These are phyloP conservation scores for Serpula lacrymans DNA, from an alignment of 768 basidiomycete species.

Conservation along the genomic window DNA sequence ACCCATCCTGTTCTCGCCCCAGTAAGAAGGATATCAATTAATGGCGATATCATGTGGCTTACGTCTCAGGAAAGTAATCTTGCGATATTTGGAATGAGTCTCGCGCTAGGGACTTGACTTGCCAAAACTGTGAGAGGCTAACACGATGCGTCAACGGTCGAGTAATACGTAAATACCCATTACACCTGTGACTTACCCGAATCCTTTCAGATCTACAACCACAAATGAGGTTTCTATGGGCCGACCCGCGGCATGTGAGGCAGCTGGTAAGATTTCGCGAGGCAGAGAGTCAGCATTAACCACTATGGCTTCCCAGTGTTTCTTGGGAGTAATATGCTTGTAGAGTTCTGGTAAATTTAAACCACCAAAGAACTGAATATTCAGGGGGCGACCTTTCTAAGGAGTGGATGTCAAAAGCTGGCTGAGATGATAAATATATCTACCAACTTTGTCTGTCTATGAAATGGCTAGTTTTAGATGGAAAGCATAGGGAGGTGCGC, in stretches of 20 bases:
- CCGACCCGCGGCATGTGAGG: slow-evolving; percentile 51
- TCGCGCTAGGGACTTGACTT: slow-evolving; percentile 63
- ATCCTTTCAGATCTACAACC: slow-evolving; percentile 69
- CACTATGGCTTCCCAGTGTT: slow-evolving; percentile 59
- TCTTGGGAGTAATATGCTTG: slow-evolving; percentile 53
- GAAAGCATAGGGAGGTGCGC: background rate
- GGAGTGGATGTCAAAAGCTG: slow-evolving; percentile 1
- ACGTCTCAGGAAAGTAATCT: slow-evolving; percentile 80
- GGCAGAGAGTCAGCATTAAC: slow-evolving; percentile 64
- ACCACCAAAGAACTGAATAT: slow-evolving; percentile 60
- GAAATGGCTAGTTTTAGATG: slow-evolving; percentile 1
- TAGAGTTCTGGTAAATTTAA: slow-evolving; percentile 58
- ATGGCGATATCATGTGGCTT: slow-evolving; percentile 15
- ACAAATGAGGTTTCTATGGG: slow-evolving; percentile 52
- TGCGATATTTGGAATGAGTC: slow-evolving; percentile 71
- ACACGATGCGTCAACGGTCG: too few relatives aligned
- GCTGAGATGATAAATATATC: background rate
- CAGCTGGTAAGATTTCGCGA: slow-evolving; percentile 66
- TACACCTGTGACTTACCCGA: slow-evolving; percentile 51
- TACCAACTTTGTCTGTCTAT: slow-evolving; percentile 65
- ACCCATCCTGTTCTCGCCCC: slow-evolving; percentile 64
- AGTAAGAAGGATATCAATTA: background rate
- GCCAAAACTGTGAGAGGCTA: slow-evolving; percentile 71
- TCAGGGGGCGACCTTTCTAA: slow-evolving; percentile 69
- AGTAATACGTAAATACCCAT: background rate